Evolutionary conservation across 1,284 basidiomycete genomes (phyloP).

Genomic region (Naganishia sp.): DNA sequence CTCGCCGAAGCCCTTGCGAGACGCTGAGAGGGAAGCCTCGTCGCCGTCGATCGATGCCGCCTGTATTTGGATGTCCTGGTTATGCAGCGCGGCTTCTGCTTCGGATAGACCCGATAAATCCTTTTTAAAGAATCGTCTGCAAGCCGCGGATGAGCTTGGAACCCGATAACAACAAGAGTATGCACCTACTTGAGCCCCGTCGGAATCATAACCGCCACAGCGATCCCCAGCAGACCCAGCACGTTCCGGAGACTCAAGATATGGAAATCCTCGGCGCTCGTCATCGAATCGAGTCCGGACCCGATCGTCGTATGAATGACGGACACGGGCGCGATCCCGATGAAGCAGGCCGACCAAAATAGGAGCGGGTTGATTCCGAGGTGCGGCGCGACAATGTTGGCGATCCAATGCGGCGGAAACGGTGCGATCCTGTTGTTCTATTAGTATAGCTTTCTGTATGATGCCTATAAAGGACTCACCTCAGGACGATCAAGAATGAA

Average conservation of each 20-base stretch:
- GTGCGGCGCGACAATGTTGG: conserved; percentile 91
- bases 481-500: conserved; percentile 81
- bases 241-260: conserved; percentile 86
- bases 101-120: conserved; percentile 50
- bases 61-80: conserved; percentile 30
- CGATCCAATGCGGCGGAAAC: conserved; percentile 88
- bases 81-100: conserved; percentile 42
- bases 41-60: conserved; percentile 19
- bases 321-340: conserved; percentile 86
- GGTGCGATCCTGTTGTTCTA: conserved; percentile 72
- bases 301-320: conserved; percentile 97
- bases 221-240: conserved; percentile 75
- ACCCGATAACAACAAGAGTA: neutral
- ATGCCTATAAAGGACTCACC: conserved; percentile 37
- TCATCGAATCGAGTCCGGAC: conserved; percentile 91
- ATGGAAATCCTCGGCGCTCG: conserved; percentile 85
- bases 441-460: neutral
- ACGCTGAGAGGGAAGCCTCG: neutral
- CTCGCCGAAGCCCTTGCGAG: neutral
- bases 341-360: conserved; percentile 88
- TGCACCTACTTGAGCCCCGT: conserved; percentile 75
- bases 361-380: conserved; percentile 79
- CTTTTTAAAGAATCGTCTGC: conserved; percentile 47
- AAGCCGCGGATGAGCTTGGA: neutral
- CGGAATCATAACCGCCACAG: conserved; percentile 86